A percentile compares a stretch with the other conserved stretches of the same genome.
phyloP scores from a whole-genome alignment of 1,284 basidiomycete genomes.

The Microbotryum scabiosae region DNA sequence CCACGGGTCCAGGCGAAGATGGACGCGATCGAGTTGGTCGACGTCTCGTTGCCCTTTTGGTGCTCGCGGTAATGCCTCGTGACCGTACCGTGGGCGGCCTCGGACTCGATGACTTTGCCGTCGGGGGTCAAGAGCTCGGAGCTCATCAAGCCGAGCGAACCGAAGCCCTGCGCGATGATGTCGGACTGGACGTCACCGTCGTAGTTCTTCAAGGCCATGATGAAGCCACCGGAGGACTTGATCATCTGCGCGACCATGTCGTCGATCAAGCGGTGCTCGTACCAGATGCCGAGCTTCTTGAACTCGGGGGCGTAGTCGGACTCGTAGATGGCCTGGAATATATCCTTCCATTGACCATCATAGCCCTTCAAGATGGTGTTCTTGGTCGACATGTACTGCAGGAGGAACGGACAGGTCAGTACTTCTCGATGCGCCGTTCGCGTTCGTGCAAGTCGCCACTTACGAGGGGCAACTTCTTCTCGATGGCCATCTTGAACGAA shows the following conservation, averaged over 20 bases:
- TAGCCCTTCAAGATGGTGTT: conserved; percentile 95
- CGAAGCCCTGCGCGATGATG: conserved; percentile 63
- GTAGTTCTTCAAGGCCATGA: conserved; percentile 85
- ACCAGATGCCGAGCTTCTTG: conserved; percentile 77
- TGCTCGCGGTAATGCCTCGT: conserved; percentile 84
- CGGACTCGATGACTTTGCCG: conserved; percentile 79
- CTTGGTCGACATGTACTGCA: conserved; percentile 89
- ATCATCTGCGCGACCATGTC: conserved; percentile 91
- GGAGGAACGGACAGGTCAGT: not conserved
- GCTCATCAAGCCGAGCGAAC: conserved; percentile 96
- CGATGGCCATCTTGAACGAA: conserved; percentile 96
- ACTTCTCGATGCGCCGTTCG: not conserved
- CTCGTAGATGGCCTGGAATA: conserved; percentile 49
- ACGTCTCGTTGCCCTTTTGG: conserved; percentile 86
- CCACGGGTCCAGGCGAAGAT: conserved; percentile 99
- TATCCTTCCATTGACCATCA: conserved; percentile 97
- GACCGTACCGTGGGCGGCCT: conserved; percentile 57
- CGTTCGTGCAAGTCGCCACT: conserved; percentile 34
- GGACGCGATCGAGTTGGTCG: conserved; percentile 94
- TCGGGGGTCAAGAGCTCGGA: conserved; percentile 93
- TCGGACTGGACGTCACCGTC: conserved; percentile 72
- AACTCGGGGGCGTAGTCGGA: conserved; percentile 70
- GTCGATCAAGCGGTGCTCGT: conserved; percentile 78
- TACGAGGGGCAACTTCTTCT: conserved; percentile 79
- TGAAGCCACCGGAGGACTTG: conserved; percentile 93